These are phyloP conservation scores for Naematelia encephala DNA, from an alignment of 768 basidiomycete species.

Conservation along the genomic window DNA sequence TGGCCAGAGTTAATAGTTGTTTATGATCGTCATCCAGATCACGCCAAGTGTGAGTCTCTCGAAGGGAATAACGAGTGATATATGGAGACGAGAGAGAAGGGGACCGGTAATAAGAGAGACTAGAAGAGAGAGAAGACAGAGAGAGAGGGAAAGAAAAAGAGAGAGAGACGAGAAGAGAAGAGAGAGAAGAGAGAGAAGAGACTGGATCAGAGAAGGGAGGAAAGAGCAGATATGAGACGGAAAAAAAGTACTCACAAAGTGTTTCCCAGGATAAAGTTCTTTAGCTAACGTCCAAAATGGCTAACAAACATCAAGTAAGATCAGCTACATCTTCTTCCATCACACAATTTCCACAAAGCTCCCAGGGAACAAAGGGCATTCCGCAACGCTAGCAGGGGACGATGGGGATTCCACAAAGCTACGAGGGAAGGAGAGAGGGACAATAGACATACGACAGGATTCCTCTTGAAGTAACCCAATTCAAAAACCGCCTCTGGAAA, in stretches of 20 bases:
- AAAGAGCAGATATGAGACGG: background rate
- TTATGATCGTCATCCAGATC: too few species aligned
- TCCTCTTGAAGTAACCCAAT: slow-evolving; percentile 73
- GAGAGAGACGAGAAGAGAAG: too few species aligned
- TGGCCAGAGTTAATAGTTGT: slow-evolving; percentile 54
- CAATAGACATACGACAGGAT: slow-evolving; percentile 61
- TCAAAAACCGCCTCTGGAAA: slow-evolving; percentile 95
- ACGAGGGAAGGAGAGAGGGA: background rate
- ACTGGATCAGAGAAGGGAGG: background rate
- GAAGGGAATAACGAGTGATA: background rate
- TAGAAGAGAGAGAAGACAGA: too few species aligned
- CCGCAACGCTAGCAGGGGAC: background rate
- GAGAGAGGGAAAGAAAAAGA: too few species aligned
- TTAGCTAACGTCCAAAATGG: slow-evolving; percentile 81
- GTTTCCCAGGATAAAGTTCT: slow-evolving; percentile 83
- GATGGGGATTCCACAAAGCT: background rate
- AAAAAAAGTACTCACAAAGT: slow-evolving; percentile 23
- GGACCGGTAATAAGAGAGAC: too few species aligned
- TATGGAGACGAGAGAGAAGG: background rate
- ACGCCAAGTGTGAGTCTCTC: background rate
- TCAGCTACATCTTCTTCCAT: background rate
- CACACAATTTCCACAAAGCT: background rate
- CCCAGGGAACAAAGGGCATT: background rate
- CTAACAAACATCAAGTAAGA: slow-evolving; percentile 10
- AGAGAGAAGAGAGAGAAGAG: too few species aligned